Conservation (phyloP, 352 stramenopile genomes). For the Phytophthora tentaculata region DNA sequence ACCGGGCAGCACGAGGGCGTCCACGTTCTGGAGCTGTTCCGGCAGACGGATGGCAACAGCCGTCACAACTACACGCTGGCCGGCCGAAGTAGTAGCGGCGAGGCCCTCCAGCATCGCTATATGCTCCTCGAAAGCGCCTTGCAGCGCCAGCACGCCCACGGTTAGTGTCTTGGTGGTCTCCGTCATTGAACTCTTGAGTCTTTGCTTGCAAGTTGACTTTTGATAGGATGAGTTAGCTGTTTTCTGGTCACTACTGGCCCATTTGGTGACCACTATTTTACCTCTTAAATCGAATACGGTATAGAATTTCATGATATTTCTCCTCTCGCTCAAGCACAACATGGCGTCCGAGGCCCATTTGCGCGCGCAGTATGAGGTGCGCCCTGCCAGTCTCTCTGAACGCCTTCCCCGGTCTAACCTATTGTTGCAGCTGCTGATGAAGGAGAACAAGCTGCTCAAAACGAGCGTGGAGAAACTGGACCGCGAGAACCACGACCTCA, state of each 20-base stretch:
- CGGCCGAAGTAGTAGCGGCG: conserved; percentile 18
- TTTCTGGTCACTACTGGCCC: conserved; percentile 9
- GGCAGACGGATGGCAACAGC: conserved; percentile 83
- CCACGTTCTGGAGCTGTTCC: conserved; percentile 77
- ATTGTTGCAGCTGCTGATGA: conserved; percentile 60
- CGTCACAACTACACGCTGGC: conserved; percentile 45
- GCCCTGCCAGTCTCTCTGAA: neutral
- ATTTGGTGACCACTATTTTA: conserved; percentile 9
- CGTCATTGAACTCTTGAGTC: conserved; percentile 12
- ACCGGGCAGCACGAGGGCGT: conserved; percentile 95
- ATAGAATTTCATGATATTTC: neutral
- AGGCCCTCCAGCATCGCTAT: conserved; percentile 83
- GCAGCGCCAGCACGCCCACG: conserved; percentile 89
- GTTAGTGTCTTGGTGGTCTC: conserved; percentile 41
- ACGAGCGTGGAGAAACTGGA: conserved; percentile 85
- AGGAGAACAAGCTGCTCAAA: conserved; percentile 90
- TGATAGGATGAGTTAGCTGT: conserved; percentile 1
- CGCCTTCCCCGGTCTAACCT: neutral
- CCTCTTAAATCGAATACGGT: conserved; percentile 1
- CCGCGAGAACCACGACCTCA: conserved; percentile 90
- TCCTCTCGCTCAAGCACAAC: neutral
- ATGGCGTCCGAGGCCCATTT: conserved; percentile 85
- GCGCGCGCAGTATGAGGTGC: conserved; percentile 84
- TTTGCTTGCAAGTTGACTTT: conserved; percentile 7
- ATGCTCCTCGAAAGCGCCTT: conserved; percentile 93